Conservation (phyloP, 768 basidiomycete species). For the Trametes meyenii region DNA sequence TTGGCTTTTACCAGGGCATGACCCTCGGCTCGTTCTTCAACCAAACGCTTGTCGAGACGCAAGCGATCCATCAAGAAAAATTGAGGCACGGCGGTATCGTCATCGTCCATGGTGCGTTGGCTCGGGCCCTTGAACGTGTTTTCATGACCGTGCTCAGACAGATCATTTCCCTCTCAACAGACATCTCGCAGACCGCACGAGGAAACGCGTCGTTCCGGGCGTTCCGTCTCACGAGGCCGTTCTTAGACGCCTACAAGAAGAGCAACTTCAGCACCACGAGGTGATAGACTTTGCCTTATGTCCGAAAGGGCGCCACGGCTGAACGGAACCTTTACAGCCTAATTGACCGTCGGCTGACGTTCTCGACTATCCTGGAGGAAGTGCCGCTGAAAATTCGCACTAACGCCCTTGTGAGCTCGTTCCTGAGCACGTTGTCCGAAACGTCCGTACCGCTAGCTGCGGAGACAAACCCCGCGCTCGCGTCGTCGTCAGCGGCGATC, state of each 20-base stretch:
- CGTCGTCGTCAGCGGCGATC: slow-evolving; percentile 46
- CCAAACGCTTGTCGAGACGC: slow-evolving; percentile 78
- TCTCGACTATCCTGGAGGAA: slow-evolving; percentile 84
- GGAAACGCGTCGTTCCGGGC: slow-evolving; percentile 90
- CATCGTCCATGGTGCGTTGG: slow-evolving; percentile 70
- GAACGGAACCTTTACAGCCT: slow-evolving; percentile 50
- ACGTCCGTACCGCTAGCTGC: slow-evolving; percentile 46
- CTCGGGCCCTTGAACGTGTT: slow-evolving; percentile 17
- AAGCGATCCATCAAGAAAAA: slow-evolving; percentile 83
- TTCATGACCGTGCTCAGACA: not conserved
- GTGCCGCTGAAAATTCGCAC: slow-evolving; percentile 84
- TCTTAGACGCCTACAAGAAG: slow-evolving; percentile 80
- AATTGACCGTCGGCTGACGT: slow-evolving; percentile 78
- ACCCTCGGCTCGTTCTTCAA: slow-evolving; percentile 85
- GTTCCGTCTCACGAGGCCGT: slow-evolving; percentile 78
- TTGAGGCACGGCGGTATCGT: slow-evolving; percentile 85
- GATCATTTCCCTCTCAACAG: slow-evolving; percentile 41
- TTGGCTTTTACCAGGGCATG: slow-evolving; percentile 94
- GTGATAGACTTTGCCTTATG: slow-evolving; percentile 46
- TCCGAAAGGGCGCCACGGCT: slow-evolving; percentile 6
- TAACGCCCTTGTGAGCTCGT: slow-evolving; percentile 77
- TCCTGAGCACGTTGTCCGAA: slow-evolving; percentile 66
- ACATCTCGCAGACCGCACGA: slow-evolving; percentile 74
- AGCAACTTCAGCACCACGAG: slow-evolving; percentile 84
- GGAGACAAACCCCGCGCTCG: slow-evolving; percentile 31